Evolutionary conservation across 2,329 filamentous ascomycete species (phyloP).

Genomic region (Cladosporium sp.): DNA sequence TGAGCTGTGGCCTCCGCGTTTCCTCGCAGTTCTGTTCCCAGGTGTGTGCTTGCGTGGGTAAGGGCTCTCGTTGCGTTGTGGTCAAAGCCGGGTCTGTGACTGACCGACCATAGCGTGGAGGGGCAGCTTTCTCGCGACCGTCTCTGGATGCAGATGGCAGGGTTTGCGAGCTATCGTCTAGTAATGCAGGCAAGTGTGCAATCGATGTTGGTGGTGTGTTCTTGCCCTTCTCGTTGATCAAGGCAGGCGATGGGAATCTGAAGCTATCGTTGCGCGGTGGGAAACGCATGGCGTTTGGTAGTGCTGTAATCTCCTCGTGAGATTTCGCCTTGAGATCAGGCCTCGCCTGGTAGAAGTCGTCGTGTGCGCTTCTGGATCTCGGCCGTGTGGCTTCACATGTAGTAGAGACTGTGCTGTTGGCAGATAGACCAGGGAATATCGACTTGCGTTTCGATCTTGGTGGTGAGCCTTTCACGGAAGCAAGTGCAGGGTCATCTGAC

Average conservation of each 20-base stretch:
- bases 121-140: neutral
- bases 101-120: constrained; percentile 21
- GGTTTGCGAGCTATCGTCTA: neutral
- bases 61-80: constrained; percentile 4
- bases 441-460: constrained; percentile 1
- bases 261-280: constrained; percentile 23
- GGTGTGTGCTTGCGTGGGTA: constrained; percentile 2
- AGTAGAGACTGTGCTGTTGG: neutral
- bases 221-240: constrained; percentile 3
- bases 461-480: neutral
- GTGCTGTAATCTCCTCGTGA: neutral
- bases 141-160: neutral
- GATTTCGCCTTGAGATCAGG: neutral
- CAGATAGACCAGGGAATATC: constrained; percentile 8
- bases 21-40: constrained; percentile 5
- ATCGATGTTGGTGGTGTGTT: neutral
- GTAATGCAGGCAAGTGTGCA: neutral
- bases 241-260: constrained; percentile 20
- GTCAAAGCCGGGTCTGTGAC: constrained; percentile 19
- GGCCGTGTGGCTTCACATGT: neutral
- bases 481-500: too few species aligned
- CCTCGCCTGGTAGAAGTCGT: neutral
- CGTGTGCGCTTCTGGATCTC: neutral
- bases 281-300: constrained; percentile 18
- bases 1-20: constrained; percentile 10